Base-by-base conservation (phyloP, 768 basidiomycete species). In the Boletus subcaerulescens region DNA sequence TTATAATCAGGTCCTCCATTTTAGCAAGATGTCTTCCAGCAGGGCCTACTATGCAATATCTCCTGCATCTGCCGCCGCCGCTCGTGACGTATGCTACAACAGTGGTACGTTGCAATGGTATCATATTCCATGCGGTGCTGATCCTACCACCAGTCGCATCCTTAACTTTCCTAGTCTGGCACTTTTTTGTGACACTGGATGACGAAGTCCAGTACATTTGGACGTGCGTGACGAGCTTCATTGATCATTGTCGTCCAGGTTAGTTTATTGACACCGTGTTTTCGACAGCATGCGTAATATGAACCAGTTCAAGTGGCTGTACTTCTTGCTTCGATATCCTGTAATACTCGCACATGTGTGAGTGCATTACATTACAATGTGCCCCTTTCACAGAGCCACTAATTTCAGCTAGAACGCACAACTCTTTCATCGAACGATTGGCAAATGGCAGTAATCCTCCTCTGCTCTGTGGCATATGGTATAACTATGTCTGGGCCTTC, bases 221-320 rank as follows among this genome's bases (percentile, higher is more conserved):
- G 68, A 45, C 44, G 59, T 73, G 24, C 63, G 71, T 52, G 20
- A 4, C 20, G 3, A 15, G 3, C 38, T 35, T 43, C 26, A 29
- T n/a, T 18, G 0, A 13, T 40, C 6, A 12, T 35, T 35, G 38
- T 54, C 38, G 10, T 45, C 29, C 12, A 9, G 13, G 11, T 24
- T 11, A 8, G 13, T 32, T 50, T 15, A 6, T 32, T 40, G 33
- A 56, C 10, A 10, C 32, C 14, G 0, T 10, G 10, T 43, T 6
- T 33, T 48, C 13, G n/a, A 12, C 17, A 73, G 68, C 11, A 70
- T 69, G 57, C 56, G 50, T 10, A 60, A 59, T 14, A 46, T 24
- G 15, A 63, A 44, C 12, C 48, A 48, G 8, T 57, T 65, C 29
- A 74, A 69, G 50, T 73, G 73, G 71, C n/a, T 66, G 15, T 68